Conservation (phyloP, 305 asterid species). For the Solanum chacoense region DNA sequence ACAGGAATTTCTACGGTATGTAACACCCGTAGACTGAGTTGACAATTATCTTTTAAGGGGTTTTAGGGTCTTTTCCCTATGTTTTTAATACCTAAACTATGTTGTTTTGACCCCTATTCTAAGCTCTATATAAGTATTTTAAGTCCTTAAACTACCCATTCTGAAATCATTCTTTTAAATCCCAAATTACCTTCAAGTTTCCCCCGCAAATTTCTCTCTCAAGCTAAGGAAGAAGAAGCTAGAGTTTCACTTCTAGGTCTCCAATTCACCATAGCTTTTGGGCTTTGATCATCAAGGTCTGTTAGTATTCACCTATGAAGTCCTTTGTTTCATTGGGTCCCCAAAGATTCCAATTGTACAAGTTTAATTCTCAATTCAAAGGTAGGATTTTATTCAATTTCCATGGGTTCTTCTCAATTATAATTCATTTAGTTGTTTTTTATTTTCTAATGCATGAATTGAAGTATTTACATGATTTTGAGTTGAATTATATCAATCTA, state of each 20-base stretch:
- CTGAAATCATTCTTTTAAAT: not conserved
- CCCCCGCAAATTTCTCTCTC: not conserved
- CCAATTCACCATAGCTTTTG: not conserved
- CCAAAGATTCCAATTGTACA: no score
- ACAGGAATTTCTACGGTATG: not conserved
- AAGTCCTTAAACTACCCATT: not conserved
- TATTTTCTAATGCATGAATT: not conserved
- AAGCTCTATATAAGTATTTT: not conserved
- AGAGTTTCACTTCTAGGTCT: not conserved
- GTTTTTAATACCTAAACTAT: not conserved
- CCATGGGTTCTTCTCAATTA: not conserved
- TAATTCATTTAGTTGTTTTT: no score
- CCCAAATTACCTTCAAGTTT: not conserved
- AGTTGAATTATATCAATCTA: not conserved
- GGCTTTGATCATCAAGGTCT: no score
- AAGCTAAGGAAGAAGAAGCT: not conserved
- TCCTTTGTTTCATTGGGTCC: no score
- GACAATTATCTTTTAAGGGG: not conserved
- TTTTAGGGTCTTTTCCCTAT: not conserved
- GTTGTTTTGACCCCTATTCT: not conserved
- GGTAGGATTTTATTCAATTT: not conserved
- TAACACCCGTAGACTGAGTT: not conserved
- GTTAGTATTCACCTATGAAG: no score
- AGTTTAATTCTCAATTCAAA: no score
- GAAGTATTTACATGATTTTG: no score